Percentiles rank a stretch among this genome's conserved stretches.
These are phyloP conservation scores for Xylariales sp. DNA, from an alignment of 2,329 filamentous ascomycete species.

Conservation along the genomic window DNA sequence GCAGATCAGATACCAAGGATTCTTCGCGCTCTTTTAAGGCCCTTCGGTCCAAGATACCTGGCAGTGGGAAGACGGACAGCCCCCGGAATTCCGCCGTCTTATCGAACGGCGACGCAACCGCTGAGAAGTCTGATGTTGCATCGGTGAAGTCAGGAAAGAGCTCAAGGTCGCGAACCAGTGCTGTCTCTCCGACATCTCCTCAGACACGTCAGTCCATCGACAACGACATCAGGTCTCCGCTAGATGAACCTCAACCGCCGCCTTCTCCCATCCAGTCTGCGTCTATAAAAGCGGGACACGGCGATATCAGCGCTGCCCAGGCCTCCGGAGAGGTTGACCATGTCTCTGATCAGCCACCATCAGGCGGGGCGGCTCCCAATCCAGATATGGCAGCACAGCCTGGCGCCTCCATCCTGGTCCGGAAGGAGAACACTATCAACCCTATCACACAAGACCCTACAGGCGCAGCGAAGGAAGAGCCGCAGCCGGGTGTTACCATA, in stretches of 20 bases:
- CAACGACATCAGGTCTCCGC: constrained; percentile 34
- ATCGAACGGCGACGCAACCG: constrained; percentile 58
- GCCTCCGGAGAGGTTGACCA: constrained; percentile 87
- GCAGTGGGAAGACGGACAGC: constrained; percentile 68
- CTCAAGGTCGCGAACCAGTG: constrained; percentile 45
- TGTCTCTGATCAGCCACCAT: constrained; percentile 85
- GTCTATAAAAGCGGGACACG: constrained; percentile 66
- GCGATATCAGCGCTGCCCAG: constrained; percentile 76
- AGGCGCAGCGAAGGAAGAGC: constrained; percentile 40
- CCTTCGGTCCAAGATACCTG: constrained; percentile 85
- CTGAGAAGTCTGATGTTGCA: constrained; percentile 68
- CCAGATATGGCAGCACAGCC: constrained; percentile 58
- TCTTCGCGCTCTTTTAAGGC: constrained; percentile 82
- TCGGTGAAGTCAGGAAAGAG: constrained; percentile 71
- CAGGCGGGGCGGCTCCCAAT: constrained; percentile 55
- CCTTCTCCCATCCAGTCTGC: constrained; percentile 84
- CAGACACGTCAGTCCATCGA: constrained; percentile 37
- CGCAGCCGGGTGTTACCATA: constrained; percentile 65
- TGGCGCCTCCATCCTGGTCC: constrained; percentile 84
- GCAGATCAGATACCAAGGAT: constrained; percentile 88
- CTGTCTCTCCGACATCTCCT: constrained; percentile 36
- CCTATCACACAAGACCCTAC: constrained; percentile 46
- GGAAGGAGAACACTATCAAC: constrained; percentile 67
- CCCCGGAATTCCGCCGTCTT: constrained; percentile 70
- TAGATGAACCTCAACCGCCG: constrained; percentile 55